Base-by-base conservation (phyloP, 331 rosid species). In the Malus hybrid region DNA sequence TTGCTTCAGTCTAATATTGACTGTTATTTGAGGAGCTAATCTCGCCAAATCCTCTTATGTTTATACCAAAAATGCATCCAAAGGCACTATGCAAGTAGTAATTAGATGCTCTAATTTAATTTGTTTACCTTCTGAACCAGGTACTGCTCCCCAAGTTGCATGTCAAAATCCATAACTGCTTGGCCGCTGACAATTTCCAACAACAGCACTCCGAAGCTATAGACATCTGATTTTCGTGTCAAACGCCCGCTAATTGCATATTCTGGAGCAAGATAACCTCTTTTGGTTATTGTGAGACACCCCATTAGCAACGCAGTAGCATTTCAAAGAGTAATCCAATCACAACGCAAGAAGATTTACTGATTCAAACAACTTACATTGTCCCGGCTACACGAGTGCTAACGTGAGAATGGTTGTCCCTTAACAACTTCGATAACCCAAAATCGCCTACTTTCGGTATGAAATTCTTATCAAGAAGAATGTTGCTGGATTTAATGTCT, bases 231-330 rank as follows among this genome's bases (percentile, higher is more conserved):
- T 82, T 94, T 94, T 73, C 97, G 76, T 1, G 97, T 90, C 77
- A 94, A 80, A 67, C 73, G 91, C 36, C 99, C 97, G 0, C 97
- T 90, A 73, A 88, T 80, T 7, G 99, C 97, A 69, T 94, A 94
- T 39, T 94, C 99, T 1, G 99, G 99, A 76, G 99, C 99, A 48
- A 94, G 87, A 84, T 94, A 92, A 22, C 99, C 99, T 76, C 97
- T 93, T 29, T 73, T 44, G 27, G 70, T 67, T 70, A n/a, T 46
- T 50, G 28, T 14, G 52, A 69, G 8, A 60, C 65, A 69, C 29
- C 74, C 75, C 77, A 79, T 86, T 73, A 87, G 84, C 81, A 73
- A 73, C 11, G 69, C 44, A 78, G 63, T 27, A 50, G 27, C 61
- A 55, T 75, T 69, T 59, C 34, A 34, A 15, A 75, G 74, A 72